A percentile compares a stretch with the other conserved stretches of the same genome.
Evolutionary conservation across 78 protist species (phyloP).

Genomic region (Anaeramoeba flamelloides): DNA sequence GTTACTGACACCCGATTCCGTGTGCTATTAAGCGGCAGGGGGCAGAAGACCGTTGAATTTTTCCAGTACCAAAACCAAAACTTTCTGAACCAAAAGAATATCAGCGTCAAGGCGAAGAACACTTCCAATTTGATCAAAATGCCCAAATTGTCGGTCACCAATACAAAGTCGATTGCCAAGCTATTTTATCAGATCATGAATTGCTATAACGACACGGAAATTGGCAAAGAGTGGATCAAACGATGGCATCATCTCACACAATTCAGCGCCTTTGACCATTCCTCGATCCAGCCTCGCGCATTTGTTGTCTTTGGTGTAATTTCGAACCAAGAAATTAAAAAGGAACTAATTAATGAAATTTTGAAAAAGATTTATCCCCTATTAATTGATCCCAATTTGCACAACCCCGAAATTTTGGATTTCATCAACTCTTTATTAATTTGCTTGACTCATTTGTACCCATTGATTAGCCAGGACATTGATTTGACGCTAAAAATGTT

Average conservation of each 20-base stretch:
- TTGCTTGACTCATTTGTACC: not conserved
- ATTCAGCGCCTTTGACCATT: conserved; percentile 18
- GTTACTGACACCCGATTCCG: not conserved
- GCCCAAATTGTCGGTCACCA: not conserved
- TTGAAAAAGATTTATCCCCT: not conserved
- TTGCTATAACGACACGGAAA: conserved; percentile 7
- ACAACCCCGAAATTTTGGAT: not conserved
- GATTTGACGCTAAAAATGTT: not conserved
- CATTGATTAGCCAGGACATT: not conserved
- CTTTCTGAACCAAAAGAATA: not conserved
- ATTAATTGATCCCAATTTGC: not conserved
- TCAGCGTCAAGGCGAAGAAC: not conserved
- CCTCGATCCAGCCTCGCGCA: conserved; percentile 38
- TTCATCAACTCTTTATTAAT: not conserved
- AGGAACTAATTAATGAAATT: not conserved
- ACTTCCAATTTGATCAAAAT: not conserved
- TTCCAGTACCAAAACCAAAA: not conserved
- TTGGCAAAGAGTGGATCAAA: conserved; percentile 14
- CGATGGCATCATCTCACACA: conserved; percentile 21
- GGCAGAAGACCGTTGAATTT: not conserved
- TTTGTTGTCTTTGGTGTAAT: conserved; percentile 30
- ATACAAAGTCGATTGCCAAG: not conserved
- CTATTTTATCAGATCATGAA: conserved; percentile 15
- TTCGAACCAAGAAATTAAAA: not conserved
- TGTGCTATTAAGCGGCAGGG: not conserved